A percentile compares a stretch with the other conserved stretches of the same genome.
Conservation (phyloP, 176 grass and related monocot genomes). For the Ensete glaucum region DNA sequence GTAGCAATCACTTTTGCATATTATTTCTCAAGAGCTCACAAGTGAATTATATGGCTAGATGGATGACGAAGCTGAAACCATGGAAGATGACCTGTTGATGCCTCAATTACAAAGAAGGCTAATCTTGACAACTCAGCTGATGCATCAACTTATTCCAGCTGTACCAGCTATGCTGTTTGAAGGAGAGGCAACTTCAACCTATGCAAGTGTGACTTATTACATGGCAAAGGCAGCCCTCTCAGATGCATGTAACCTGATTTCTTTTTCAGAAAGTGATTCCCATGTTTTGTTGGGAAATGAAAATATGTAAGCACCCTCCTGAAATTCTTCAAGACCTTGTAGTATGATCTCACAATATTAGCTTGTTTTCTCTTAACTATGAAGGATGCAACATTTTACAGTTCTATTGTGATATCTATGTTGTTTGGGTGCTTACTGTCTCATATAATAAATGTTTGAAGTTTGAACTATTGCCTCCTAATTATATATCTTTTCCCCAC, state of each 20-base stretch:
- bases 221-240: conserved; percentile 24
- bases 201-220: conserved; percentile 28
- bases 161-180: conserved; percentile 22
- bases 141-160: conserved; percentile 28
- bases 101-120: conserved; percentile 20
- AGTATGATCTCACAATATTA: background rate
- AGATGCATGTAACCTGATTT: conserved; percentile 31
- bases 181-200: conserved; percentile 29
- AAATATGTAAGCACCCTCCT: conserved; percentile 8
- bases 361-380: background rate
- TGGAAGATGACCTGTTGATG: conserved; percentile 14
- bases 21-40: background rate
- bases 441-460: background rate
- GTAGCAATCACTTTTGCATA: background rate
- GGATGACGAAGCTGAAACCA: conserved; percentile 25
- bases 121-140: conserved; percentile 30
- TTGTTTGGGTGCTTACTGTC: background rate
- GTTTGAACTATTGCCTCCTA: background rate
- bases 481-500: background rate
- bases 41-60: conserved; percentile 6
- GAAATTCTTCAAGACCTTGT: background rate
- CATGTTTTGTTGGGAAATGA: background rate
- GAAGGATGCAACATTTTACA: background rate
- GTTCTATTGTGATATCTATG: background rate
- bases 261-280: conserved; percentile 13